Percentiles rank a stretch among this genome's conserved stretches.
These are phyloP conservation scores for Sordariomycetes sp. DNA, from an alignment of 2,329 filamentous ascomycete genomes.

Conservation along the genomic window DNA sequence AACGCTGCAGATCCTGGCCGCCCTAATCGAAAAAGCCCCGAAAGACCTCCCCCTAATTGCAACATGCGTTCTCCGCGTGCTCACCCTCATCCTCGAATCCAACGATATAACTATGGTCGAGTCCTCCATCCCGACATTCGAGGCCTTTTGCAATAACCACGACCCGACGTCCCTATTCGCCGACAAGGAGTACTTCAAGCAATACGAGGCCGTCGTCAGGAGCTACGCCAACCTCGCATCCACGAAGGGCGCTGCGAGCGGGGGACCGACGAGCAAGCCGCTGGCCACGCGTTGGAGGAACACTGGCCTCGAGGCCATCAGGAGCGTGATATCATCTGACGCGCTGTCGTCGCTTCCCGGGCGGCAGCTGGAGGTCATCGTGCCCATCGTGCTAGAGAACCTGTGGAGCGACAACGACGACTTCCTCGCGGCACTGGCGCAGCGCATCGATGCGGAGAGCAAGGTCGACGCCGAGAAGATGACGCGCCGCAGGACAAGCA, in stretches of 20 bases:
- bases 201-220: conserved; percentile 71
- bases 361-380: conserved; percentile 62
- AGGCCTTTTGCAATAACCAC: conserved; percentile 79
- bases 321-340: conserved; percentile 68
- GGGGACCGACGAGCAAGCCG: conserved; percentile 50
- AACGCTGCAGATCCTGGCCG: conserved; percentile 81
- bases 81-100: conserved; percentile 71
- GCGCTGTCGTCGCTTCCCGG: conserved; percentile 62
- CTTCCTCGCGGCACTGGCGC: conserved; percentile 54
- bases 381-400: conserved; percentile 80
- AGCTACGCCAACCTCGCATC: conserved; percentile 72
- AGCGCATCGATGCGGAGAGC: conserved; percentile 55
- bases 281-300: conserved; percentile 68
- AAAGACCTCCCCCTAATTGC: conserved; percentile 86
- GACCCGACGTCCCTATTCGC: conserved; percentile 75
- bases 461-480: conserved; percentile 52
- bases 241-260: conserved; percentile 37
- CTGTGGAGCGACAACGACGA: conserved; percentile 63
- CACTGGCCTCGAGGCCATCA: conserved; percentile 64
- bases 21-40: conserved; percentile 84
- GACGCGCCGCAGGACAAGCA: conserved; percentile 58
- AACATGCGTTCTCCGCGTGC: conserved; percentile 68
- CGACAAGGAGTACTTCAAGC: conserved; percentile 68
- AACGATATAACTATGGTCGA: conserved; percentile 88
- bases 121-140: conserved; percentile 74